phyloP scores from a whole-genome alignment of 164 flowering plant genomes.

The Vitis riparia region DNA sequence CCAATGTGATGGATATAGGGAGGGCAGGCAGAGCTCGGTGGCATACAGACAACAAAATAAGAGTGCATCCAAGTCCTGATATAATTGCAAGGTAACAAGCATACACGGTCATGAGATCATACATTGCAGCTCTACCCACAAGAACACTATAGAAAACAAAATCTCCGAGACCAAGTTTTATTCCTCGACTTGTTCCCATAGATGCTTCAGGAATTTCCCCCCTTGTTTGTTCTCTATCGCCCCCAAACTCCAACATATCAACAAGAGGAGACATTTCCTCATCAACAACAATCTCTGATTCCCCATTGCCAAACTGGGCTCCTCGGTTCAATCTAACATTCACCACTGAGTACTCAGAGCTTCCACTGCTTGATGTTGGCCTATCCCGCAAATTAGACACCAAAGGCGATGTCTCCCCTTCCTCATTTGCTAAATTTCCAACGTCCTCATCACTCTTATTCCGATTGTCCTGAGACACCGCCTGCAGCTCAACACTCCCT shows the following conservation, averaged over 20 bases:
- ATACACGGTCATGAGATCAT: constrained; percentile 95
- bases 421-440: constrained; percentile 8
- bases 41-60: constrained; percentile 75
- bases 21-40: constrained; percentile 88
- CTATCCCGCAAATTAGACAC: constrained; percentile 30
- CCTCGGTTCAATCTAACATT: background rate
- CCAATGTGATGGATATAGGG: constrained; percentile 82
- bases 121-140: constrained; percentile 98
- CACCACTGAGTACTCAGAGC: constrained; percentile 31
- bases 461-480: constrained; percentile 16
- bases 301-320: constrained; percentile 17
- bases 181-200: constrained; percentile 39
- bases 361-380: constrained; percentile 11
- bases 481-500: constrained; percentile 66
- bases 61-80: constrained; percentile 91
- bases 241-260: constrained; percentile 24
- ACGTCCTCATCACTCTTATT: constrained; percentile 11
- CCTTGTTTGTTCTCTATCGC: constrained; percentile 22
- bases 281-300: constrained; percentile 32
- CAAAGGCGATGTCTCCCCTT: constrained; percentile 54
- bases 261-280: constrained; percentile 72
- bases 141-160: constrained; percentile 91
- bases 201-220: constrained; percentile 17
- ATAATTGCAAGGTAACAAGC: constrained; percentile 96
- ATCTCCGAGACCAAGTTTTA: constrained; percentile 92